Conservation (phyloP, 1,284 basidiomycete species). For the Ganoderma multipileum region DNA sequence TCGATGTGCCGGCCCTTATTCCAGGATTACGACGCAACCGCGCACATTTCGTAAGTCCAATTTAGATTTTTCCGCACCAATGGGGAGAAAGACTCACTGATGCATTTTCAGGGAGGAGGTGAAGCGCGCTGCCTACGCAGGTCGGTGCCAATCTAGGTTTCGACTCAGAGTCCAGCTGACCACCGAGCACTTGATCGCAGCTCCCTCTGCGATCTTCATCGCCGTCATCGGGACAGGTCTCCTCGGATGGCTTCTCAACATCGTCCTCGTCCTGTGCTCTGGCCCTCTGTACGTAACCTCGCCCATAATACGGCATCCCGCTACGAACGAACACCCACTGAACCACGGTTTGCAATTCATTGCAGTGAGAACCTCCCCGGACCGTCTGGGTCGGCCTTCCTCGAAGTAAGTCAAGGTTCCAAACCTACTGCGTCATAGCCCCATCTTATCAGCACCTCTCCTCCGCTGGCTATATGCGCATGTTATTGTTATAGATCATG, state of each 20-base stretch:
- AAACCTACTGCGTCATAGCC: too few species aligned
- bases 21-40: slow-evolving; percentile 77
- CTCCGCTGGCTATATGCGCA: not conserved
- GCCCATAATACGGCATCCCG: not conserved
- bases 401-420: slow-evolving; percentile 53
- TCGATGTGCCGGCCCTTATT: not conserved
- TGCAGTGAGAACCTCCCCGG: slow-evolving; percentile 68
- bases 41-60: slow-evolving; percentile 82
- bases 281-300: slow-evolving; percentile 60
- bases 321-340: not conserved
- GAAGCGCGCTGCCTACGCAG: slow-evolving; percentile 80
- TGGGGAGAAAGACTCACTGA: not conserved
- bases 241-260: slow-evolving; percentile 86
- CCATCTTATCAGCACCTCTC: not conserved
- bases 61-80: too few species aligned
- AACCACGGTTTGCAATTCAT: not conserved
- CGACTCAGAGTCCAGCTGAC: not conserved
- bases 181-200: slow-evolving; percentile 44
- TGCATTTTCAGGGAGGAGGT: slow-evolving; percentile 77
- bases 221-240: slow-evolving; percentile 88
- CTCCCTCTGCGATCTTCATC: slow-evolving; percentile 83
- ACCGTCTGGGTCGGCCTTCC: slow-evolving; percentile 71
- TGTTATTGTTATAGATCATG: slow-evolving; percentile 62
- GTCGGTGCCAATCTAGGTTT: not conserved
- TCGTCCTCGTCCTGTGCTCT: slow-evolving; percentile 84